These are phyloP conservation scores for Phytomonas sp. DNA, from an alignment of 208 protist species.

Conservation along the genomic window DNA sequence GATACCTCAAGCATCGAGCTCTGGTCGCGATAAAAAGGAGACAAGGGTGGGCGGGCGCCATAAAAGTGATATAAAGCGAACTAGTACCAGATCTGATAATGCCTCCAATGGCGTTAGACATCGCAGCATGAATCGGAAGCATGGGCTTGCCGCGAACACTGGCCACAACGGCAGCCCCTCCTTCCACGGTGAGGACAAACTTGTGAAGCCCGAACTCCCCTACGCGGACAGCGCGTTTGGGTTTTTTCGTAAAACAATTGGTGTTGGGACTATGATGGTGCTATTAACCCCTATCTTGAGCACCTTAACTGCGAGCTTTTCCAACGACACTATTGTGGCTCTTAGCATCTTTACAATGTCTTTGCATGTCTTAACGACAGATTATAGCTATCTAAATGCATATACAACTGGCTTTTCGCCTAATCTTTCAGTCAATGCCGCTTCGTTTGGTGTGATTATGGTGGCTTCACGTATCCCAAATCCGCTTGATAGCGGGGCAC, in stretches of 20 bases:
- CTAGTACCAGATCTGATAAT: not conserved
- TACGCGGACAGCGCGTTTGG: slow-evolving; percentile 18
- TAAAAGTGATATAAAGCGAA: not conserved
- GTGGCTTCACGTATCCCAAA: slow-evolving; percentile 76
- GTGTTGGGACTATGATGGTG: slow-evolving; percentile 25
- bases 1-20: not conserved
- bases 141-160: not conserved
- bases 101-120: not conserved
- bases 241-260: slow-evolving; percentile 20
- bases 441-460: slow-evolving; percentile 72
- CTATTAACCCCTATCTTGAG: slow-evolving; percentile 74
- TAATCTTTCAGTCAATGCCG: slow-evolving; percentile 74
- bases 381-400: slow-evolving; percentile 85
- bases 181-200: slow-evolving; percentile 11
- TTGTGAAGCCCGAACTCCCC: slow-evolving; percentile 13
- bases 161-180: not conserved
- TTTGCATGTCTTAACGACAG: slow-evolving; percentile 61
- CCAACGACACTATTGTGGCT: slow-evolving; percentile 85
- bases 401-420: slow-evolving; percentile 52
- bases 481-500: slow-evolving; percentile 47
- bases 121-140: not conserved
- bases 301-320: slow-evolving; percentile 80
- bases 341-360: slow-evolving; percentile 74
- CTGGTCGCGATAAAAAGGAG: not conserved
- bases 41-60: not conserved